phyloP scores from a whole-genome alignment of 176 grass and related monocot genomes.

The Sorghum bicolor region DNA sequence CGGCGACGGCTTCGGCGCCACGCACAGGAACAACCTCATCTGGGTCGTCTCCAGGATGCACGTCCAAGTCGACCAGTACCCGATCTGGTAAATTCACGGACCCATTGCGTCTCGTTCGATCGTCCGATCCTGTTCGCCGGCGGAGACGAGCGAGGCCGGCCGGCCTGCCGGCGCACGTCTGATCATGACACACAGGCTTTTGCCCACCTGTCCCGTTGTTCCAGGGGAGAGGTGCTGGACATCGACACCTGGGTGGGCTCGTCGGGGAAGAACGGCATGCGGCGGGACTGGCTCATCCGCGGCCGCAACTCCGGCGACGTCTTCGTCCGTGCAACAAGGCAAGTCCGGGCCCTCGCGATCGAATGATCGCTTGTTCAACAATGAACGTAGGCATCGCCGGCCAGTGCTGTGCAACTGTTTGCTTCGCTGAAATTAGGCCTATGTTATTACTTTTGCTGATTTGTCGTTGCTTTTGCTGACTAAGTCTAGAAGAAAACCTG shows the following conservation, averaged over 20 bases:
- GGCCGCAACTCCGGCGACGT: conserved; percentile 22
- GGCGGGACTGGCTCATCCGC: conserved; percentile 60
- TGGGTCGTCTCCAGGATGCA: conserved; percentile 82
- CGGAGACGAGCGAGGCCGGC: no score
- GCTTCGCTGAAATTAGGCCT: no score
- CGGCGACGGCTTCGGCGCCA: conserved; percentile 68
- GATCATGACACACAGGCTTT: neutral
- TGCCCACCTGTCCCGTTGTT: neutral
- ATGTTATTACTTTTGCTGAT: no score
- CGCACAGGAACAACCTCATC: conserved; percentile 72
- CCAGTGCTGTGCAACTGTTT: no score
- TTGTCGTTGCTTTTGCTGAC: no score
- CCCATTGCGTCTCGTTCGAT: neutral
- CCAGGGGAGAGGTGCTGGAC: conserved; percentile 66
- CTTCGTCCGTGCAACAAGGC: conserved; percentile 55
- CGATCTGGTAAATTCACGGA: conserved; percentile 45
- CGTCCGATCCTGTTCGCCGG: neutral
- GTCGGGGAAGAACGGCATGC: conserved; percentile 71
- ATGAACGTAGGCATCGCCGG: neutral
- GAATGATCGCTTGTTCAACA: no score
- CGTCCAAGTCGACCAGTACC: conserved; percentile 53
- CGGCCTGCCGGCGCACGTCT: neutral
- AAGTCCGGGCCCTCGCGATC: neutral
- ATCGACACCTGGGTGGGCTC: conserved; percentile 67
- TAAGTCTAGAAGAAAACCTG: no score